A percentile compares a stretch with the other conserved stretches of the same genome.
phyloP scores from a whole-genome alignment of 768 basidiomycete species.

The Lyophyllum semitale region DNA sequence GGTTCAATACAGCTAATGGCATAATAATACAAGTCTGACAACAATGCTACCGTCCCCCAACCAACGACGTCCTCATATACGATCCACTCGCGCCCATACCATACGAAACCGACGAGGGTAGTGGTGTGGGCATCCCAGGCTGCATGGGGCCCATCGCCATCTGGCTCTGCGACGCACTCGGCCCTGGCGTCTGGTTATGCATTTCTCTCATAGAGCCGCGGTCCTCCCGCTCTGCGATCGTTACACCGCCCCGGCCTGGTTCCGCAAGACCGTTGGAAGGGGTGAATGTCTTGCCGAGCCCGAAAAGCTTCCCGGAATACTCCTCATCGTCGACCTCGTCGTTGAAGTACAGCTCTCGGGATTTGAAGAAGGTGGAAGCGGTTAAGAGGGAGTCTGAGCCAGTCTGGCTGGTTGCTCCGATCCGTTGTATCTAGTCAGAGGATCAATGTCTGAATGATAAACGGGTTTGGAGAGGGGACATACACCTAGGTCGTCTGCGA shows the following conservation, averaged over 20 bases:
- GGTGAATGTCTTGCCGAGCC: slow-evolving; percentile 79
- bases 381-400: slow-evolving; percentile 97
- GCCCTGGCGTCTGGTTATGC: slow-evolving; percentile 61
- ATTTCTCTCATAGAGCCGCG: slow-evolving; percentile 50
- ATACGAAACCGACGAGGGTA: slow-evolving; percentile 54
- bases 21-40: slow-evolving; percentile 24
- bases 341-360: slow-evolving; percentile 89
- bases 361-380: slow-evolving; percentile 93
- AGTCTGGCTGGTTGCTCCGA: slow-evolving; percentile 92
- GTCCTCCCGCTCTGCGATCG: slow-evolving; percentile 83
- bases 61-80: slow-evolving; percentile 66
- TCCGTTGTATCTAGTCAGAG: slow-evolving; percentile 70
- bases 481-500: slow-evolving; percentile 94
- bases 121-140: slow-evolving; percentile 43
- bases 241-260: slow-evolving; percentile 68
- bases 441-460: slow-evolving; percentile 1
- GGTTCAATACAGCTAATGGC: slow-evolving; percentile 16
- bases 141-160: slow-evolving; percentile 54
- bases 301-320: slow-evolving; percentile 83
- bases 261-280: slow-evolving; percentile 67
- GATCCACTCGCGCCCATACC: slow-evolving; percentile 61
- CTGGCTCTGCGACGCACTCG: slow-evolving; percentile 38
- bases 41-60: slow-evolving; percentile 45
- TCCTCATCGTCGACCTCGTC: slow-evolving; percentile 84
- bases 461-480: slow-evolving; percentile 27